phyloP scores from a whole-genome alignment of 345 rosid genomes.

The Mallotus nudiflorus region DNA sequence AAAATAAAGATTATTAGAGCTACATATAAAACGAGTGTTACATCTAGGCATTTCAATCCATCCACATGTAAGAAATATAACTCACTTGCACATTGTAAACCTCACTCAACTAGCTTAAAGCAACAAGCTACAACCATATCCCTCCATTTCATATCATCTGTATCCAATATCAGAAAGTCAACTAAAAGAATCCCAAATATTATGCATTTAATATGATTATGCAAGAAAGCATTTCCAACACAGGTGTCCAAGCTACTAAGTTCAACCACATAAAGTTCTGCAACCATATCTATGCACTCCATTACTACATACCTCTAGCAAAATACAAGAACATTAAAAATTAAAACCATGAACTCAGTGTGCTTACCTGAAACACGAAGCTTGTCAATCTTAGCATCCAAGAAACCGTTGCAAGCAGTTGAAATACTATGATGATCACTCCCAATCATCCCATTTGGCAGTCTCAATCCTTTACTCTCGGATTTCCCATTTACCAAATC shows the following conservation, averaged over 20 bases:
- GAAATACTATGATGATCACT: conserved; percentile 18
- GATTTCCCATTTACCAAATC: conserved; percentile 25
- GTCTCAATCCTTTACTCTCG: conserved; percentile 29
- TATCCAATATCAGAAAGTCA: background rate
- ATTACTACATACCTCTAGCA: background rate
- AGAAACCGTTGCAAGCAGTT: conserved; percentile 33
- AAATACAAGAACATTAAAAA: background rate
- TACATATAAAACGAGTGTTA: too few species aligned
- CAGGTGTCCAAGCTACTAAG: background rate
- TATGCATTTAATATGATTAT: background rate
- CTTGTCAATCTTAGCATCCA: conserved; percentile 49
- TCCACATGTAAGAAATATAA: background rate
- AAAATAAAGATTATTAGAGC: background rate
- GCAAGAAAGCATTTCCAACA: background rate
- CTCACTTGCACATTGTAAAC: background rate
- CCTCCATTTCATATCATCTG: background rate
- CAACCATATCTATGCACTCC: background rate
- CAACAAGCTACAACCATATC: background rate
- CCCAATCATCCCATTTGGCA: conserved; percentile 47
- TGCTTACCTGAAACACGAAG: conserved; percentile 50
- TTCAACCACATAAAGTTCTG: background rate
- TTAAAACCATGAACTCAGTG: background rate
- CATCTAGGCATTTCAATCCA: background rate
- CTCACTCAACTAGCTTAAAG: background rate
- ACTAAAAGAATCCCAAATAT: background rate